Evolutionary conservation across 2,329 filamentous ascomycete species (phyloP), one percentile per base, ranked within the genome.

Genomic region (Alternaria sp.): DNA sequence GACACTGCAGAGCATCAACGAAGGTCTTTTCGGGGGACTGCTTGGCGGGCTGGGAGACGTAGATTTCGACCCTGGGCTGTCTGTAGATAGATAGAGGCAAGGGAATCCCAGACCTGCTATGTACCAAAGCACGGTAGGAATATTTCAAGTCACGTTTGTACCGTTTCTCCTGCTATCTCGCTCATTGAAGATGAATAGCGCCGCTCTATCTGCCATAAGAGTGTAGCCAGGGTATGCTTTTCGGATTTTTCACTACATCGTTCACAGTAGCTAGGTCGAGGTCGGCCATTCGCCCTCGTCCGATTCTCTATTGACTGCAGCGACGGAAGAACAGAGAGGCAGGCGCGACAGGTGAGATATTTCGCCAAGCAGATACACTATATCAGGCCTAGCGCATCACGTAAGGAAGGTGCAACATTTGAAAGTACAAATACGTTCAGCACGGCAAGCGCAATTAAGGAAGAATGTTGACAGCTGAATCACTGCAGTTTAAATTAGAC

Each of bases 1-100:
- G 67, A 67, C 60, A 6, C 25, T 69, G 36, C 67, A 69, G 19
- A 65, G 58, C n/a, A 54, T 69, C 12, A 67, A 69, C 13, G 47
- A 52, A 25, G 61, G 57, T 10, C 32, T 68, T 13, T 66, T 68
- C 19, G 51, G 51, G 28, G 61, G 58, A 26, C 32, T 65, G 10
- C 54, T 65, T 32, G 32, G 57, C 32, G 44, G 54, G 9, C 4
- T 62, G 7, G 59, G 23, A 54, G 23, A 23, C 28, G 15, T 25
- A 9, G 30, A 21, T 26, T 17, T 19, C 13, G 45, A 26, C 21
- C 19, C 55, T 28, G 21, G n/a, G 12, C 23, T 17, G n/a, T 3
- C 30, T 15, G 12, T 13, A 21, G 45, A 40, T 45, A 11, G 15
- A n/a, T 44, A 55, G 7, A 36, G 0, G 32, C 32, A n/a, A 36